Evolutionary conservation across 2,329 filamentous ascomycete genomes (phyloP), one percentile per base, ranked within the genome.

Genomic region (Fusarium sororula): DNA sequence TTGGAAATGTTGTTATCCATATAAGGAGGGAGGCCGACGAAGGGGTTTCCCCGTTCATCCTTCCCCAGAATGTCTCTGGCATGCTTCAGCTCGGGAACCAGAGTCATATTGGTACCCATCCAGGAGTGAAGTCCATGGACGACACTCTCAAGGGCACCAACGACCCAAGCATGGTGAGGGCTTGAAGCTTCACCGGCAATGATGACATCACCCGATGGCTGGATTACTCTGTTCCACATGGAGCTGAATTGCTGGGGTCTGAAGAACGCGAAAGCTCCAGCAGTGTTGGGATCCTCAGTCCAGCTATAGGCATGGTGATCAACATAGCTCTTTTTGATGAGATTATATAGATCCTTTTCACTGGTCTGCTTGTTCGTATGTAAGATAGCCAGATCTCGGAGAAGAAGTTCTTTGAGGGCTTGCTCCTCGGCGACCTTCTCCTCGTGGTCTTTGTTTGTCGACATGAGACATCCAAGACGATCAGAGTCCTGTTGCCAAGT

Each of bases 251-350:
- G 68, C 6, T 48, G 26, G 3, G 68, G 68, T 4, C 70, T 48
- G 38, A 68, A 72, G 28, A 72, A 62, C 7, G 68, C 70, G 5
- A 73, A 73, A 7, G 70, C 70, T 28, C 68, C 64, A 0, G 68
- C 45, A 7, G 55, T 72, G 35, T 72, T 72, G 3, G 51, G 24
- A 5, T 66, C 57, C 12, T 45, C 47, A 26, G 57, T 41, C 63
- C 57, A 66, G 18, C 51, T 42, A 5, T 26, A 66, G 17, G 63
- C 47, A 22, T 66, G 57, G 14, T 66, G 63, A 3, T 66, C 63
- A 2, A 63, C 24, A 17, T 66, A 66, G n/a, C 57, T 66, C 12
- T 45, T 54, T 5, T 39, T 63, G n/a, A 66, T 66, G n/a, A 66
- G 39, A 6, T 22, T 26, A 12, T 54, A 66, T 5, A 66, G 47